Evolutionary conservation across 2,329 filamentous ascomycete genomes (phyloP).

Genomic region (Aspergillus sp.): DNA sequence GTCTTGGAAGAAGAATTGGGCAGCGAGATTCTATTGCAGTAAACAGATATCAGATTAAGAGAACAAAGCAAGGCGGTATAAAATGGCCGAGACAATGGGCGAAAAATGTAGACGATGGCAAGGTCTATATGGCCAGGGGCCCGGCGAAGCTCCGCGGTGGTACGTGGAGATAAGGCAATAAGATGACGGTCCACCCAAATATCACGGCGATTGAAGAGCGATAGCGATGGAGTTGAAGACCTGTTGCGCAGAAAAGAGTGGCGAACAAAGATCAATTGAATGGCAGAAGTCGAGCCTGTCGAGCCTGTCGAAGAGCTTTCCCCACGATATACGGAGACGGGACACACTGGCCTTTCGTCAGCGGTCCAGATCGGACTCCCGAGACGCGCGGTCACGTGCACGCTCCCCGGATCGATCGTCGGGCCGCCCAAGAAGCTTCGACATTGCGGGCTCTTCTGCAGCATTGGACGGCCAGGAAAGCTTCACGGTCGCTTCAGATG

Average conservation of each 20-base stretch:
- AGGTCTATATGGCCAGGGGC: slow-evolving; percentile 16
- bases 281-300: slow-evolving; percentile 49
- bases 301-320: slow-evolving; percentile 2
- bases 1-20: not conserved
- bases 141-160: slow-evolving; percentile 22
- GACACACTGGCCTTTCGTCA: slow-evolving; percentile 21
- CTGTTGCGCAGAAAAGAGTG: slow-evolving; percentile 47
- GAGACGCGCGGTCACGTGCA: slow-evolving; percentile 18
- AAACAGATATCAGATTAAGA: not conserved
- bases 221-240: slow-evolving; percentile 54
- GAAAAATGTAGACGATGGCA: slow-evolving; percentile 4
- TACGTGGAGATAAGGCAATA: slow-evolving; percentile 34
- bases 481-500: not conserved
- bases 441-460: not conserved
- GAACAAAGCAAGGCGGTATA: not conserved
- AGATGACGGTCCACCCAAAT: slow-evolving; percentile 44
- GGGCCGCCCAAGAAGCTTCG: not conserved
- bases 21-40: not conserved
- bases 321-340: slow-evolving; percentile 13
- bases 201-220: slow-evolving; percentile 37
- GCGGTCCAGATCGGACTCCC: not conserved
- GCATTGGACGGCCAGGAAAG: not conserved
- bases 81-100: not conserved
- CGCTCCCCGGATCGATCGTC: slow-evolving; percentile 16
- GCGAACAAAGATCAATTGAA: slow-evolving; percentile 53